Evolutionary conservation across 495 filamentous ascomycete species (phyloP), one percentile per base, ranked within the genome.

Genomic region (Diplogelasinospora grovesii): DNA sequence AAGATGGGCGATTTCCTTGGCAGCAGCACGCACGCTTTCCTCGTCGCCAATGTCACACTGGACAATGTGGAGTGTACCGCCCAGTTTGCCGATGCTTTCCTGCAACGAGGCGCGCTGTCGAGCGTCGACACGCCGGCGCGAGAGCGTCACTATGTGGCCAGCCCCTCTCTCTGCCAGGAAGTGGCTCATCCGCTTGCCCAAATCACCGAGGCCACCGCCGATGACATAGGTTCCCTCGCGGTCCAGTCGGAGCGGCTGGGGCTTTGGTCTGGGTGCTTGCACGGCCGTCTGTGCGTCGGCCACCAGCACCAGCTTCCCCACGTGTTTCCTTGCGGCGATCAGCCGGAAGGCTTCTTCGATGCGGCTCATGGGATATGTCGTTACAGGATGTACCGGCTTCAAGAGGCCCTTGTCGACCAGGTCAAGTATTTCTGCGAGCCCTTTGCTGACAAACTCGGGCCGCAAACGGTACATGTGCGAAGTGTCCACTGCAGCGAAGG

Each of bases 171-270:
- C 45, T 21, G 57, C 57, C n/a, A 27, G 16, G 68, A 64, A 74
- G 1, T 39, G 47, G 11, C 66, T 52, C 13, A 80, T 50, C 15
- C 63, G 57, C 19, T 62, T 59, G 8, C 77, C 77, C 2, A 81
- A 54, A 0, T 73, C 76, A 3, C 76, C 71, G 0, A 79, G 56
- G 25, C 73, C 73, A 1, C 77, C 74, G 13, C 64, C 57, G 5
- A 81, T 33, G 8, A 81, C 35, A 37, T 79, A 31, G 16, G 45
- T 41, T 5, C 71, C 76, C 3, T 65, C 70, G 19, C 75, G 63
- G n/a, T 70, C 72, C 6, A 77, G 54, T 9, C 76, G 58, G 2
- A 74, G 59, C 3, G 82, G 36, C 44, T 74, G 49, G 9, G 53
- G 52, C n/a, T 35, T 22, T 5, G 22, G 32, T 16, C 26, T 43